Base-by-base conservation (phyloP, 495 filamentous ascomycete genomes). In the Pseudomonodictys pantanalensis region DNA sequence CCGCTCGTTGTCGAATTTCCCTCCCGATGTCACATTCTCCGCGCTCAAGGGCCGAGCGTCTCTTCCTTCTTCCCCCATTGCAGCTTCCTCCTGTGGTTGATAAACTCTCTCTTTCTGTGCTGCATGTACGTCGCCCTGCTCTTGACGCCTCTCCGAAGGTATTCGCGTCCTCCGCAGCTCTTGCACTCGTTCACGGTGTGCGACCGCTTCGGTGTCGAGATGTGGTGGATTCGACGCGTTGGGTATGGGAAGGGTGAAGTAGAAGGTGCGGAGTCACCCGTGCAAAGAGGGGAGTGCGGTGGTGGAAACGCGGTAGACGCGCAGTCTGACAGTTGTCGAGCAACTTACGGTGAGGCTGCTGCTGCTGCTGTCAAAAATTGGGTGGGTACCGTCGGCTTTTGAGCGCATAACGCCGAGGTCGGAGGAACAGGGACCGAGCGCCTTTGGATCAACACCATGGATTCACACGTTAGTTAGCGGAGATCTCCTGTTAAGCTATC, bases 51-150 rank as follows among this genome's bases (percentile, higher is more conserved):
- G 4, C 20, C 3, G 15, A 5, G 5, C 35, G 3, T 17, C 52
- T 39, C 9, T 32, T 55, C 15, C 32, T 9, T 49, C 53, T 47
- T 46, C 41, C 39, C 26, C 53, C 53, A 60, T 53, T 60, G 56
- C 56, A 60, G 56, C 56, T 32, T 58, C 55, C 55, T 50, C 55
- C 55, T 25, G 23, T 58, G 55, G 26, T 58, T 58, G 22, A 58
- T 17, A 26, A 44, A 60, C 18, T 53, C 56, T 5, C 48, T 17
- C 30, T 53, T 60, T 26, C 38, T 52, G 41, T 35, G 56, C 47
- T 60, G 56, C 56, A 52, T 60, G 48, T 60, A 60, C 30, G 8
- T 20, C n/a, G 11, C n/a, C 43, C 24, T 17, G 8, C 32, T 35
- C 32, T 15, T 8, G 32, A 7, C 32, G 32, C 32, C 15, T 35